These are phyloP conservation scores for Solanum gracilifrons DNA, from an alignment of 257 asterid species.

Conservation along the genomic window DNA sequence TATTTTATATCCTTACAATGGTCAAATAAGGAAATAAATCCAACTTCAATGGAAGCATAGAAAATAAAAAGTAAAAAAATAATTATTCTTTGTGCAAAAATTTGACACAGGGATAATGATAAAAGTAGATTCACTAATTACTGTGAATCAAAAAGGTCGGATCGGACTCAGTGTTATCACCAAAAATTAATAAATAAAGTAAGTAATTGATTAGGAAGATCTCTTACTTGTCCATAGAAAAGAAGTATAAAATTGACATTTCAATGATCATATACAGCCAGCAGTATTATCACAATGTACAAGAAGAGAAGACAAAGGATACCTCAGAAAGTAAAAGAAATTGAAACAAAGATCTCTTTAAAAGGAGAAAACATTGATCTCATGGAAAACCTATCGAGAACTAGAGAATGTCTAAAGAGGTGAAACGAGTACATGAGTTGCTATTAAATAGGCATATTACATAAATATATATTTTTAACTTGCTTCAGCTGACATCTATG, in stretches of 20 bases:
- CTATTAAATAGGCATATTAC: too few relatives aligned
- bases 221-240: not conserved
- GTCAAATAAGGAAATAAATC: too few relatives aligned
- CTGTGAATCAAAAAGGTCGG: not conserved
- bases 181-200: not conserved
- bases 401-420: too few relatives aligned
- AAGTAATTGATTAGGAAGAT: not conserved
- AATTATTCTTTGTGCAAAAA: not conserved
- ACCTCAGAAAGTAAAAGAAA: not conserved
- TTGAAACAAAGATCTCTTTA: too few relatives aligned
- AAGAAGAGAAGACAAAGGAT: not conserved
- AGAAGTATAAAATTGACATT: not conserved
- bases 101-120: not conserved
- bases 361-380: too few relatives aligned
- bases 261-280: not conserved
- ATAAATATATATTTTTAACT: too few relatives aligned
- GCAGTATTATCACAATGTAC: not conserved
- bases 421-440: too few relatives aligned
- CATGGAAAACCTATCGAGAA: too few relatives aligned
- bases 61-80: not conserved
- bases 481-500: too few relatives aligned
- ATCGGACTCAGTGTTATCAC: not conserved
- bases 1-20: too few relatives aligned
- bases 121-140: not conserved
- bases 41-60: not conserved